These are phyloP conservation scores for Geranium incanum DNA, from an alignment of 441 rosid species.

Conservation along the genomic window DNA sequence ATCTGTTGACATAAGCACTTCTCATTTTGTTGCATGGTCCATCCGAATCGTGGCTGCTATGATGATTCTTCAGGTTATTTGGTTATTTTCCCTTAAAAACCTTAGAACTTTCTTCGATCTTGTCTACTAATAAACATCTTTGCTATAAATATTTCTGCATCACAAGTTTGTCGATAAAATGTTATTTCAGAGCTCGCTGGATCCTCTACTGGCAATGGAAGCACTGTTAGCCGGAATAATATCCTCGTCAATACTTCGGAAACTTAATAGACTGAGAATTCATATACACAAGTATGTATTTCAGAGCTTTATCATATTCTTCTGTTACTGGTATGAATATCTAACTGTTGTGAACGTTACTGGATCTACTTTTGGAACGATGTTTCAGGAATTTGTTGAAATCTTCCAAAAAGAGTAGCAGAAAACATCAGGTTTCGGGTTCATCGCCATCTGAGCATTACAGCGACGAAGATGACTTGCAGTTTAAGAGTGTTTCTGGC, in stretches of 20 bases:
- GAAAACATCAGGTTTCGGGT: conserved; percentile 36
- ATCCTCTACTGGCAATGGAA: conserved; percentile 64
- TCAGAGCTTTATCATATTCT: conserved; percentile 6
- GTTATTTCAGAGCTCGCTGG: conserved; percentile 58
- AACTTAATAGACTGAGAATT: conserved; percentile 36
- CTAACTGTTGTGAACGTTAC: not conserved
- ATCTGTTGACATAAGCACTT: conserved; percentile 56
- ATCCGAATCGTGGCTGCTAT: conserved; percentile 52
- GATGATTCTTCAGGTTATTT: conserved; percentile 69
- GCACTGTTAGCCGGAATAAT: conserved; percentile 46
- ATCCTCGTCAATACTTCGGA: conserved; percentile 38
- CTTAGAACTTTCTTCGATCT: conserved; percentile 1
- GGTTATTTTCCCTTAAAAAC: conserved; percentile 33
- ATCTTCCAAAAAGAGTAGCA: conserved; percentile 26
- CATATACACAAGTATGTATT: conserved; percentile 44
- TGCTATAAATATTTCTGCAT: not conserved
- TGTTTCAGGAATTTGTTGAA: conserved; percentile 49
- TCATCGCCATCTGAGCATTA: conserved; percentile 16
- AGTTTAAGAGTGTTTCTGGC: not conserved
- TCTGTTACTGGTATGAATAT: not conserved
- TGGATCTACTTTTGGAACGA: conserved; percentile 15
- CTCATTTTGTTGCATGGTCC: conserved; percentile 73
- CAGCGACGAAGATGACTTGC: not conserved
- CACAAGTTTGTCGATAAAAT: conserved; percentile 10
- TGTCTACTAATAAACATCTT: not conserved